These are phyloP conservation scores for Xylaria sp. DNA, from an alignment of 2,329 filamentous ascomycete genomes.

Conservation along the genomic window DNA sequence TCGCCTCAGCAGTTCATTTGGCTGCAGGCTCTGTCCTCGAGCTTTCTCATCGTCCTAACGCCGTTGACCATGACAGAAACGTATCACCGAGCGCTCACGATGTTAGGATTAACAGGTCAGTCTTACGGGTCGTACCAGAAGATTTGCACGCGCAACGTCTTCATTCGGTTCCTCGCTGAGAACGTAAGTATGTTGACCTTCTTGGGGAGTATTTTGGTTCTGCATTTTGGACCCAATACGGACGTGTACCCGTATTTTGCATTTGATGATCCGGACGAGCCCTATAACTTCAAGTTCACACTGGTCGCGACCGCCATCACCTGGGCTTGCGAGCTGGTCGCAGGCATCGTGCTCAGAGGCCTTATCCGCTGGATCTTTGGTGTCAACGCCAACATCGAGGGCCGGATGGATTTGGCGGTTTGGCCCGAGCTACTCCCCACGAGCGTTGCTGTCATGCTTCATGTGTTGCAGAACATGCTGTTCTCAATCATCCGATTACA, in stretches of 20 bases:
- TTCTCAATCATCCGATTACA: conserved; percentile 75
- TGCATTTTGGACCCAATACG: conserved; percentile 75
- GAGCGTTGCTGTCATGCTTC: conserved; percentile 72
- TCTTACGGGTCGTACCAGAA: conserved; percentile 73
- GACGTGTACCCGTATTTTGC: conserved; percentile 77
- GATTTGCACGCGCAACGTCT: conserved; percentile 73
- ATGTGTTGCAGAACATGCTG: conserved; percentile 78
- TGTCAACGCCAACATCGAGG: conserved; percentile 72
- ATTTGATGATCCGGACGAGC: conserved; percentile 62
- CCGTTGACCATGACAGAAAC: conserved; percentile 71
- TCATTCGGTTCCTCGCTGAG: conserved; percentile 74
- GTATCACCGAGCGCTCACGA: conserved; percentile 66
- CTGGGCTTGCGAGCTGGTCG: conserved; percentile 74
- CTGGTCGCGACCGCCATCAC: conserved; percentile 72
- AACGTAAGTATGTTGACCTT: conserved; percentile 77
- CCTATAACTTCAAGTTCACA: conserved; percentile 72
- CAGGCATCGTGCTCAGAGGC: conserved; percentile 68
- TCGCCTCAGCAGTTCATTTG: conserved; percentile 73
- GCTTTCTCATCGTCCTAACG: conserved; percentile 70
- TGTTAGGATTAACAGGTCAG: conserved; percentile 67
- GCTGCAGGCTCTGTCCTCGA: conserved; percentile 72
- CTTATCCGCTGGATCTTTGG: conserved; percentile 69
- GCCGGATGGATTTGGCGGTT: conserved; percentile 70
- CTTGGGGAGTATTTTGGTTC: conserved; percentile 71
- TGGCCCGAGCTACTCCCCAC: conserved; percentile 76